Percentiles rank a stretch among this genome's conserved stretches.
Evolutionary conservation across 441 rosid species (phyloP).

Genomic region (Gossypium gossypioides): DNA sequence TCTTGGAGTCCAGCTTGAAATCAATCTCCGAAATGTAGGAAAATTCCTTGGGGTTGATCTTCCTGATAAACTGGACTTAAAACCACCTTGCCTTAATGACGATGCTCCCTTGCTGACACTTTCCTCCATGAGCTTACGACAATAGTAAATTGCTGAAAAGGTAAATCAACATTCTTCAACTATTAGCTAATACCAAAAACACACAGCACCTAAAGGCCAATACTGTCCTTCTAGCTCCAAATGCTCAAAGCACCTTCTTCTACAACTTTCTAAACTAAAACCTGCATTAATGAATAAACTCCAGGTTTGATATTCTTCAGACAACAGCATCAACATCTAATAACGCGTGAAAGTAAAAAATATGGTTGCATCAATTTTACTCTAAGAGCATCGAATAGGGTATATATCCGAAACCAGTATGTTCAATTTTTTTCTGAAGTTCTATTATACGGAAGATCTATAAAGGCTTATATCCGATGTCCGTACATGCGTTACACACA

Average conservation of each 20-base stretch:
- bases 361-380: too few species aligned
- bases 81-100: slow-evolving; percentile 48
- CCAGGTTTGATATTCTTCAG: background rate
- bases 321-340: background rate
- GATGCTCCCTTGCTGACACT: slow-evolving; percentile 37
- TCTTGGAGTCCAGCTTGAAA: slow-evolving; percentile 69
- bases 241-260: background rate
- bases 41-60: slow-evolving; percentile 63
- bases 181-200: slow-evolving; percentile 1
- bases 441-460: too few species aligned
- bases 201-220: background rate
- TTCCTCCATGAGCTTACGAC: slow-evolving; percentile 41
- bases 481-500: too few species aligned
- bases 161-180: slow-evolving; percentile 11
- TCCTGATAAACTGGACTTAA: slow-evolving; percentile 60
- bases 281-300: slow-evolving; percentile 15
- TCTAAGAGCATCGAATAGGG: too few species aligned
- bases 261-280: background rate
- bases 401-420: too few species aligned
- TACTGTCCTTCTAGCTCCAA: background rate
- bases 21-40: slow-evolving; percentile 48
- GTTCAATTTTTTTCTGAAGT: too few species aligned
- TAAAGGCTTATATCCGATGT: too few species aligned
- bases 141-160: slow-evolving; percentile 11
- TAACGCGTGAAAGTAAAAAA: background rate